Base-by-base conservation (phyloP, 164 flowering plant genomes). In the Berberis vulgaris region DNA sequence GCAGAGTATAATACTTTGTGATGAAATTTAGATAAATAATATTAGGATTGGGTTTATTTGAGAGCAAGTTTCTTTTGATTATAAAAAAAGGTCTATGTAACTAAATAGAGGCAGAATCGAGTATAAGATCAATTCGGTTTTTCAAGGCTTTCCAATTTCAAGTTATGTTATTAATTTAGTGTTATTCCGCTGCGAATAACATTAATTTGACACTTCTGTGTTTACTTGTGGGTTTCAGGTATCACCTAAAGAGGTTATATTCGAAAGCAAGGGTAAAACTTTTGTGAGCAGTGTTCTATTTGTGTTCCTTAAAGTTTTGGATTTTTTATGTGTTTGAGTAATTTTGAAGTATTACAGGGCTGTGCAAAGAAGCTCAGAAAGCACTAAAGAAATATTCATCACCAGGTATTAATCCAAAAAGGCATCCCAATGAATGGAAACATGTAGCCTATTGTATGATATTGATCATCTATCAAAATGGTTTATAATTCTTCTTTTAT, bases 171-270 rank as follows among this genome's bases (percentile, higher is more conserved):
- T 26, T 26, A 26, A 26, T 26, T 26, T 26, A 26, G 26, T 26
- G 26, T 26, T 42, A 5, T 46, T 46, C 8, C 8, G 8, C 47
- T 13, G 45, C 26, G 43, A 45, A 43, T 41, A 61, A 12, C 1
- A 2, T 50, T 53, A 13, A 26, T 53, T 41, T 41, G 41, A 12
- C 46, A n/a, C 57, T 66, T 4, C 59, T 59, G 54, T 12, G 38
- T 73, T 69, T 26, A 26, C 26, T 26, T 26, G 47, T 50, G 44
- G 69, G 65, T 57, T 49, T 50, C 64, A 72, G 97, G 97, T 95
- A 3, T 84, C 96, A 44, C 97, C 97, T 1, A 89, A 81, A 71
- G 97, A 95, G 80, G 77, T 91, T 55, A 71, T 95, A 57, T 84
- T 83, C 81, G 94, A 87, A 78, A 72, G 61, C 55, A 76, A 67